Conservation (phyloP, 2,329 filamentous ascomycete species). For the Sarocladium brachiariae region DNA sequence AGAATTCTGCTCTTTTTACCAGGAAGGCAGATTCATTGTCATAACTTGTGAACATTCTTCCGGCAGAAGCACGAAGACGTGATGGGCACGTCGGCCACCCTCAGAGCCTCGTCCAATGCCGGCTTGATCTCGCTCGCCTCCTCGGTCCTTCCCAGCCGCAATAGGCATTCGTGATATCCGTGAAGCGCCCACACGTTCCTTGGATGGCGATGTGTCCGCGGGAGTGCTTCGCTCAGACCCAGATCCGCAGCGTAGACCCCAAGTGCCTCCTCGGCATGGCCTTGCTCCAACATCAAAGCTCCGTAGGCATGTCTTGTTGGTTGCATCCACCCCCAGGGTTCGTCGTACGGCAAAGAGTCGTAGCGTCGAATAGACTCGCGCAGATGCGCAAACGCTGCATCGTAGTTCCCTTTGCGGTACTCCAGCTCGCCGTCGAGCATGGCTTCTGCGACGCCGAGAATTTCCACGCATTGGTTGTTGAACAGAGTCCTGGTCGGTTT, state of each 20-base stretch:
- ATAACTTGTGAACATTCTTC: constrained; percentile 1
- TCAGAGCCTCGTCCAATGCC: constrained; percentile 43
- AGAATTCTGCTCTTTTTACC: constrained; percentile 9
- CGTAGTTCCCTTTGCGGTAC: constrained; percentile 56
- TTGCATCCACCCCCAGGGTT: constrained; percentile 78
- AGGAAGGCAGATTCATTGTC: neutral
- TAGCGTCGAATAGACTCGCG: constrained; percentile 51
- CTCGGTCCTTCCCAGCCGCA: constrained; percentile 35
- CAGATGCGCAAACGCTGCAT: constrained; percentile 52
- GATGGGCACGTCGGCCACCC: constrained; percentile 55
- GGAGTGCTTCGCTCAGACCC: constrained; percentile 51
- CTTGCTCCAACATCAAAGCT: constrained; percentile 62
- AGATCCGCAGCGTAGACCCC: constrained; percentile 55
- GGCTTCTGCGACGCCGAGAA: constrained; percentile 54
- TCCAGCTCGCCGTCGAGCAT: constrained; percentile 71
- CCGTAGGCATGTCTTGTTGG: constrained; percentile 65
- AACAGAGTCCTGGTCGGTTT: constrained; percentile 48
- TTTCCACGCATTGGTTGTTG: constrained; percentile 39
- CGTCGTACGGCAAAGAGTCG: constrained; percentile 60
- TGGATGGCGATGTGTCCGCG: constrained; percentile 58
- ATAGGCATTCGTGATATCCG: constrained; percentile 64
- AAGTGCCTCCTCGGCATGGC: constrained; percentile 46
- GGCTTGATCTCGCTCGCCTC: constrained; percentile 31
- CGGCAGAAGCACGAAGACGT: constrained; percentile 24
- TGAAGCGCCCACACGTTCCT: constrained; percentile 72